Evolutionary conservation across 768 basidiomycete genomes (phyloP), one percentile per base, ranked within the genome.

Genomic region (Pulveroboletus sp.): DNA sequence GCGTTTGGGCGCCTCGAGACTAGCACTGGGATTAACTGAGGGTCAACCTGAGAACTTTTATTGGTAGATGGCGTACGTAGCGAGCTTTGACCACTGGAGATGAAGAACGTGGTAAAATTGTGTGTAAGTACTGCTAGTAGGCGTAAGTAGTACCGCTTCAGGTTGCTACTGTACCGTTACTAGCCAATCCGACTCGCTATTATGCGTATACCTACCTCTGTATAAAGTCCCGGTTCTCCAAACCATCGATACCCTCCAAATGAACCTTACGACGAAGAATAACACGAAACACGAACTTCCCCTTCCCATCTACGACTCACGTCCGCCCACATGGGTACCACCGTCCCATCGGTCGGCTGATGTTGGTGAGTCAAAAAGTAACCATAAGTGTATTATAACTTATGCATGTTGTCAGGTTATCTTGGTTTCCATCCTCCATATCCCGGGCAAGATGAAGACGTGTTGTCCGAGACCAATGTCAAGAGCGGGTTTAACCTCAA

Each of bases 381-480:
- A 10, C n/a, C n/a, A n/a, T n/a, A 23, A 36, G 10, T 8, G 3
- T 37, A 17, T 21, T 7, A 6, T 4, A 23, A 13, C 45, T 51
- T 17, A 55, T 20, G 1, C 1, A 24, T 4, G 4, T 11, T 31
- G 47, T 2, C 16, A 92, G 90, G 90, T 16, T 90, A 85, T 63
- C 72, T 77, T 47, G 87, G 87, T 11, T 90, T 87, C 57, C 75
- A 83, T 61, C 90, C 90, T 37, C 87, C 90, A 6, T 76, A 78
- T 34, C 79, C 84, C 16, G 77, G 80, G 6, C 86, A 90, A 62
- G 82, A 85, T 47, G 90, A 92, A 63, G 89, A 90, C 57, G 60
- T 79, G 2, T 69, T 93, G 36, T 82, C 86, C 0, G 78, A 82
- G 36, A 53, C 61, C 1, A 84, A 82, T 55, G 75, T 91, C 29